Percentiles rank a stretch among this genome's conserved stretches.
phyloP scores from a whole-genome alignment of 495 filamentous ascomycete species.

The Neurospora sp. region DNA sequence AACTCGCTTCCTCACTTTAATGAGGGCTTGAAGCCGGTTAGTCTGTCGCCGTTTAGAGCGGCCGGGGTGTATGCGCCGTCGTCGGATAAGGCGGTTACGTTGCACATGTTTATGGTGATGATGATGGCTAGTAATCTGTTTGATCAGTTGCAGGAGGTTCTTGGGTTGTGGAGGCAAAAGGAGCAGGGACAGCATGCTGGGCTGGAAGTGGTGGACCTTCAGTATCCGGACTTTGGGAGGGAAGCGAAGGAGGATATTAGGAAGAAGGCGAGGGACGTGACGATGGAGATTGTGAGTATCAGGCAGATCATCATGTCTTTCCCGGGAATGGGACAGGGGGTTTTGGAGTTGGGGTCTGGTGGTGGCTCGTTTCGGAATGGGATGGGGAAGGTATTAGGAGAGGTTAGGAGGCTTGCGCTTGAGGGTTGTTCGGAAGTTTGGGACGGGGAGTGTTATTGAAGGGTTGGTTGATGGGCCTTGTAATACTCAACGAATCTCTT shows the following conservation, averaged over 20 bases:
- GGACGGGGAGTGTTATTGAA: not conserved
- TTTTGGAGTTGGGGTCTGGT: not conserved
- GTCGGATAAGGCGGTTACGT: not conserved
- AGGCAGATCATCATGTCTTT: not conserved
- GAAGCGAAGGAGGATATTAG: not conserved
- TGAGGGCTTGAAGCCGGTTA: not conserved
- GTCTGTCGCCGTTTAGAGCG: not conserved
- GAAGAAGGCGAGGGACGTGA: not conserved
- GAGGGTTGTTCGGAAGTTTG: not conserved
- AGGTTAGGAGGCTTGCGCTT: not conserved
- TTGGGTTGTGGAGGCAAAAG: not conserved
- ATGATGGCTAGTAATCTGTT: constrained; percentile 6
- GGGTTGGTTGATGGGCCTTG: too few relatives aligned
- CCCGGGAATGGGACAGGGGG: not conserved
- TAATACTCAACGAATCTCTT: not conserved
- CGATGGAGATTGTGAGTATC: constrained; percentile 1
- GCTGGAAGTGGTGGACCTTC: not conserved
- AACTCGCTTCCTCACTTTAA: not conserved
- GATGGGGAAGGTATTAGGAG: not conserved
- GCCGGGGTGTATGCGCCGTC: not conserved
- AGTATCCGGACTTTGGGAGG: constrained; percentile 1
- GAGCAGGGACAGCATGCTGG: not conserved
- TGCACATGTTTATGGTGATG: constrained; percentile 6
- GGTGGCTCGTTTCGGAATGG: not conserved
- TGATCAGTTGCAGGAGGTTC: constrained; percentile 4